Conservation (phyloP, 306 rosid species). For the Lagenaria siceraria region DNA sequence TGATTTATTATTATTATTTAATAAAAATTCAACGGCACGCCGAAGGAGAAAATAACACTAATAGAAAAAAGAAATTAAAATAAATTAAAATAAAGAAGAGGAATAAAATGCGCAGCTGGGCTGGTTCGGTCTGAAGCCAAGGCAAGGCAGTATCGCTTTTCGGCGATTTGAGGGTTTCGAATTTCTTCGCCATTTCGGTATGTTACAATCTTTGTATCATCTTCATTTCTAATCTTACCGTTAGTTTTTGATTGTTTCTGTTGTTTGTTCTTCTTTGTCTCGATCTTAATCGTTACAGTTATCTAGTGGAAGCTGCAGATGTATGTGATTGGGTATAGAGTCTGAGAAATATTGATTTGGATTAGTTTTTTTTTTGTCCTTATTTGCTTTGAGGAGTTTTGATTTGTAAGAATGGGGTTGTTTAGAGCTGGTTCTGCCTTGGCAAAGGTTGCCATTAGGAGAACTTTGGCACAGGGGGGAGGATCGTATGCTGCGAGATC, state of each 20-base stretch:
- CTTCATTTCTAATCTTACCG: not conserved
- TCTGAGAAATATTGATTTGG: not conserved
- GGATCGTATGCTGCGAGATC: slow-evolving; percentile 46
- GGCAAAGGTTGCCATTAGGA: slow-evolving; percentile 60
- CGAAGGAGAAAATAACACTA: not conserved
- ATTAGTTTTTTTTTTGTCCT: not conserved
- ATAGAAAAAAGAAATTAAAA: not conserved
- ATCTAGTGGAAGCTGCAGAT: not conserved
- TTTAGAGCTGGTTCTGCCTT: slow-evolving; percentile 65
- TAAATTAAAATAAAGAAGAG: not conserved
- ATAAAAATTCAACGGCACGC: not conserved
- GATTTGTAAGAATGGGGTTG: slow-evolving; percentile 56
- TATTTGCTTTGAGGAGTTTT: not conserved
- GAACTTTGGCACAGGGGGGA: slow-evolving; percentile 37
- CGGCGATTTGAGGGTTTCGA: slow-evolving; percentile 2
- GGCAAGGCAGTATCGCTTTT: not conserved
- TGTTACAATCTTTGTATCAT: no score
- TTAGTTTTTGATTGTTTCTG: not conserved
- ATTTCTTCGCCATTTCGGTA: not conserved
- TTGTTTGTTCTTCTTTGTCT: not conserved
- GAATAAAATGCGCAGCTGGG: not conserved
- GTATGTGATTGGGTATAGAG: not conserved
- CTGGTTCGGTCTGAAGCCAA: not conserved
- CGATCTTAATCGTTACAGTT: not conserved
- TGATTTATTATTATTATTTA: no score